Percentiles rank a stretch among this genome's conserved stretches.
These are phyloP conservation scores for Podaxis carcinomalis DNA, from an alignment of 768 basidiomycete species.

Conservation along the genomic window DNA sequence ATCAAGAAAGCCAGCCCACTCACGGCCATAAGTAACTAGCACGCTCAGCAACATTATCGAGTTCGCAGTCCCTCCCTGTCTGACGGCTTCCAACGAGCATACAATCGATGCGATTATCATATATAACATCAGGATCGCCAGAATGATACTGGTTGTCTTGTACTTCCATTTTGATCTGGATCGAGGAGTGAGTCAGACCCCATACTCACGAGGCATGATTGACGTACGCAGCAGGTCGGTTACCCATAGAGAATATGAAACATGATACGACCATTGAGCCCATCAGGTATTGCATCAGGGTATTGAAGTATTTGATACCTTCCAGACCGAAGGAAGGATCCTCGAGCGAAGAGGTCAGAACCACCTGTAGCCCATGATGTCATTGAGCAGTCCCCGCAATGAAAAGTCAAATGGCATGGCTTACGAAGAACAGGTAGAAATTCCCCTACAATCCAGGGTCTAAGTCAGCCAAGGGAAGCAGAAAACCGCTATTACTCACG, in stretches of 20 bases:
- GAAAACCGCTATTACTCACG: constrained; percentile 38
- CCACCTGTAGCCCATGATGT: constrained; percentile 44
- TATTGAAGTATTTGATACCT: constrained; percentile 71
- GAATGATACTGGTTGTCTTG: constrained; percentile 65
- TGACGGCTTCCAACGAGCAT: constrained; percentile 70
- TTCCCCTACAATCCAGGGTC: constrained; percentile 58
- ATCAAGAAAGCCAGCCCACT: constrained; percentile 17
- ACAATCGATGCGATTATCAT: constrained; percentile 79
- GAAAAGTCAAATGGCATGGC: constrained; percentile 19
- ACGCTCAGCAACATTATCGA: constrained; percentile 82
- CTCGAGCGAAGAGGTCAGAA: constrained; percentile 87
- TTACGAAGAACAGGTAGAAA: constrained; percentile 90
- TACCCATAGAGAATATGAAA: constrained; percentile 95
- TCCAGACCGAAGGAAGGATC: constrained; percentile 60
- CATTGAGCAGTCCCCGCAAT: neutral
- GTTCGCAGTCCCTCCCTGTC: constrained; percentile 62
- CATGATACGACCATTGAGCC: constrained; percentile 81
- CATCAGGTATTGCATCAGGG: constrained; percentile 70
- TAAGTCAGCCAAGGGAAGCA: neutral
- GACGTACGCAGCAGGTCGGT: constrained; percentile 78
- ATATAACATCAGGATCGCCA: constrained; percentile 79
- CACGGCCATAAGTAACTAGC: constrained; percentile 79
- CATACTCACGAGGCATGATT: neutral
- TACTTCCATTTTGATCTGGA: constrained; percentile 81
- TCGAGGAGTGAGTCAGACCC: neutral